Conservation (phyloP, 2,329 filamentous ascomycete genomes). For the Alternaria incomplexa region DNA sequence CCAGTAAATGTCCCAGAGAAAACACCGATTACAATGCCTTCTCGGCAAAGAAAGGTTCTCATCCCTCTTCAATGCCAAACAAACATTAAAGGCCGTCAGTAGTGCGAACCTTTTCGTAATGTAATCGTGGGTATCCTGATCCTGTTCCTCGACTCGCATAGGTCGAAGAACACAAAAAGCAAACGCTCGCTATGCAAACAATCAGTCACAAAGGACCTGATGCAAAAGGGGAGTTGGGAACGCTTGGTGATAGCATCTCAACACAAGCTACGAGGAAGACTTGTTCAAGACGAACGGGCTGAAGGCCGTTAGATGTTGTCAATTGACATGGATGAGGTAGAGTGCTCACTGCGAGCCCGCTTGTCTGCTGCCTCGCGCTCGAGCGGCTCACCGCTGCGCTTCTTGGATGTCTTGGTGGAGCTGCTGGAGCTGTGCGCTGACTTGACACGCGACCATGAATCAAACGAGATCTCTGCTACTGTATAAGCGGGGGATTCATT, state of each 20-base stretch:
- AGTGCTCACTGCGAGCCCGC: constrained; percentile 41
- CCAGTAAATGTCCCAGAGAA: background rate
- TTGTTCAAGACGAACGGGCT: constrained; percentile 23
- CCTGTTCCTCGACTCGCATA: background rate
- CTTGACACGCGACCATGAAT: constrained; percentile 73
- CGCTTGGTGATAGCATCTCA: background rate
- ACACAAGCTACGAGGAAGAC: background rate
- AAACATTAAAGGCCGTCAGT: constrained; percentile 3
- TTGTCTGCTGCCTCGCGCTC: constrained; percentile 36
- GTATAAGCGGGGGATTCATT: constrained; percentile 13
- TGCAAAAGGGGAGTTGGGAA: background rate
- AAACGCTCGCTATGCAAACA: constrained; percentile 25
- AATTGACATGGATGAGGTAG: constrained; percentile 31
- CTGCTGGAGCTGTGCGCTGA: constrained; percentile 42
- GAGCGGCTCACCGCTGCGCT: constrained; percentile 42
- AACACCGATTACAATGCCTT: background rate
- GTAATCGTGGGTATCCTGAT: constrained; percentile 24
- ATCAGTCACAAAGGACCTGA: constrained; percentile 2
- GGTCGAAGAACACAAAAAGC: constrained; percentile 7
- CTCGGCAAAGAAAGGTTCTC: background rate
- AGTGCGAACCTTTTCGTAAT: background rate
- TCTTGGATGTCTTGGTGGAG: constrained; percentile 46
- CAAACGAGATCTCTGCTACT: constrained; percentile 56
- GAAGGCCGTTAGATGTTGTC: constrained; percentile 32
- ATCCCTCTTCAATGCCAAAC: background rate